These are phyloP conservation scores for Cladosporium sp. DNA, from an alignment of 2,329 filamentous ascomycete species.

Conservation along the genomic window DNA sequence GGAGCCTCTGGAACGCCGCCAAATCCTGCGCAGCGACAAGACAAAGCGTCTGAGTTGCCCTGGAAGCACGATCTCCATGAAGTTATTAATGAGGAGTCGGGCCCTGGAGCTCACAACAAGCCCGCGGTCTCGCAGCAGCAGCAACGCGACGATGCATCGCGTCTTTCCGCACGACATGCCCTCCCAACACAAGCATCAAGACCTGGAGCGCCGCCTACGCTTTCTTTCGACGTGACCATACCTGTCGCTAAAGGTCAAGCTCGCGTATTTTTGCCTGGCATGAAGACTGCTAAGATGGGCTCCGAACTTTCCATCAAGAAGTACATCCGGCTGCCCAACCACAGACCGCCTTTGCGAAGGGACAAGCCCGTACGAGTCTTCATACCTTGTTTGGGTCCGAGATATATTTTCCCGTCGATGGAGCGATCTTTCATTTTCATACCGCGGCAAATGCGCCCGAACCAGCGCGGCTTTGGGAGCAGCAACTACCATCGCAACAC, in stretches of 20 bases:
- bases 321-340: slow-evolving; percentile 89
- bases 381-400: slow-evolving; percentile 68
- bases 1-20: slow-evolving; percentile 51
- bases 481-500: slow-evolving; percentile 67
- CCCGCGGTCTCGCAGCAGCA: slow-evolving; percentile 14
- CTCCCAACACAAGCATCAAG: slow-evolving; percentile 3
- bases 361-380: slow-evolving; percentile 96
- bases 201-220: neutral
- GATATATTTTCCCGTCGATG: slow-evolving; percentile 83
- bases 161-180: slow-evolving; percentile 18
- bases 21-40: slow-evolving; percentile 36
- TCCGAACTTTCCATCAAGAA: slow-evolving; percentile 75
- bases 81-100: slow-evolving; percentile 45
- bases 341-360: slow-evolving; percentile 84
- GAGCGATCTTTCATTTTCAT: slow-evolving; percentile 98
- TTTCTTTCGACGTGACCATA: slow-evolving; percentile 7
- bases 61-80: slow-evolving; percentile 94
- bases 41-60: slow-evolving; percentile 53
- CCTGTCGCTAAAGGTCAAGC: slow-evolving; percentile 4
- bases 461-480: slow-evolving; percentile 69
- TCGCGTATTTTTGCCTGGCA: slow-evolving; percentile 70
- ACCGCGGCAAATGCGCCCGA: slow-evolving; percentile 83
- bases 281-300: slow-evolving; percentile 62
- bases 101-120: slow-evolving; percentile 10
- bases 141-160: slow-evolving; percentile 21